phyloP scores from a whole-genome alignment of 306 rosid genomes.

The Malus sieversii region DNA sequence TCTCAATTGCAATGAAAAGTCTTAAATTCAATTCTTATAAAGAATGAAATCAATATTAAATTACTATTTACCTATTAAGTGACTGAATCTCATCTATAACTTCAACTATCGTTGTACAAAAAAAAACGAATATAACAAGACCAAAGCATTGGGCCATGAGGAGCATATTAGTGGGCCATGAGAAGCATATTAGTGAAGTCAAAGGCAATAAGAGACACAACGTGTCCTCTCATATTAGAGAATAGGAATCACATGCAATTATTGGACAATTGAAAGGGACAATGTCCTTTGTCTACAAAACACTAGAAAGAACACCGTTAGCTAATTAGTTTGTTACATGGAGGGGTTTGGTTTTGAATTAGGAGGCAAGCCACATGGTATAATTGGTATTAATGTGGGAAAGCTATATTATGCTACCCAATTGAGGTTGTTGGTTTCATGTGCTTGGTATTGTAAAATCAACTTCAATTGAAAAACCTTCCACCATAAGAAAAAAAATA shows the following conservation, averaged over 20 bases:
- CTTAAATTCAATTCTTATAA: too few relatives aligned
- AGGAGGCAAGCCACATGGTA: background rate
- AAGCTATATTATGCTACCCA: background rate
- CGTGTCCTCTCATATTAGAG: background rate
- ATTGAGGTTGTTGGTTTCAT: background rate
- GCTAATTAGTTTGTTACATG: background rate
- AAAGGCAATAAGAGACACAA: background rate
- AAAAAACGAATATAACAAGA: background rate
- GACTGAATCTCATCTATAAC: too few relatives aligned
- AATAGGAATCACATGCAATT: background rate
- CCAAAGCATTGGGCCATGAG: background rate
- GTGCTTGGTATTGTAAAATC: background rate
- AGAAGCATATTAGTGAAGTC: background rate
- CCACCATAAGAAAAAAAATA: background rate
- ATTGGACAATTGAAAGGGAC: background rate
- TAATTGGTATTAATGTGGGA: background rate
- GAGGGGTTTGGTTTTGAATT: background rate
- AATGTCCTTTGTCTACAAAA: background rate
- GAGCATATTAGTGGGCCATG: background rate
- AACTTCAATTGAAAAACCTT: background rate
- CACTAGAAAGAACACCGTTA: background rate
- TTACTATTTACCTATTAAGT: too few relatives aligned
- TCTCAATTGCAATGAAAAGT: too few relatives aligned
- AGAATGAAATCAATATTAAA: too few relatives aligned
- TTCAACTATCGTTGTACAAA: too few relatives aligned